Base-by-base conservation (phyloP, 345 rosid genomes). In the Acer campestre region DNA sequence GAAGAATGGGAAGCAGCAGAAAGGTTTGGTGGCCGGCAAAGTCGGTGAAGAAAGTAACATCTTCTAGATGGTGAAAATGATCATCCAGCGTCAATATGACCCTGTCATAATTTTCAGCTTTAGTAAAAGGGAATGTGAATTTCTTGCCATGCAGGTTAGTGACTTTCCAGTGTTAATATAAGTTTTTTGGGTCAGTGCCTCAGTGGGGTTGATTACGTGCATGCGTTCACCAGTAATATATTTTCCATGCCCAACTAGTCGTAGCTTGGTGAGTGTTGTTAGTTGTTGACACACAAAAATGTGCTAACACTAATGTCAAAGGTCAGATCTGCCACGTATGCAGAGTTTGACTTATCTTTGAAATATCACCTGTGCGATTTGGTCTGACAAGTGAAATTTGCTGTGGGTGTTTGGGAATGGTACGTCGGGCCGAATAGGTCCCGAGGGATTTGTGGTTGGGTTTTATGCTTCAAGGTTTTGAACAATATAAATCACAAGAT, bases 1-100 rank as follows among this genome's bases (percentile, higher is more conserved):
- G 81, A 93, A 87, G 67, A 89, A 83, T 81, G 94, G 92, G 48
- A 96, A 90, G 80, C 86, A 84, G 88, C 91, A 88, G 49, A 94
- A 90, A 83, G 92, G 94, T 69, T 81, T 90, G 77, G 63, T 78
- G 64, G 81, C 87, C 71, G 92, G 95, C 31, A 89, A 87, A 88
- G 85, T 90, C 82, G 98, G 98, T 81, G 98, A 96, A 88, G 97
- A 94, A 86, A 92, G 95, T 75, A 98, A 96, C 75, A 96, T 96
- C 61, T 94, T 95, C 87, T 94, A 92, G 88, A 85, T 96, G 95
- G 97, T 96, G 78, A 96, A 96, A 83, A 96, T 94, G 99, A 92
- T 94, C 59, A 90, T 96, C 84, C 92, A 85, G 80, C 91, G 98
- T 46, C 99, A 96, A 61, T 96, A 96, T 76, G 99, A 96, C 75